phyloP scores from a whole-genome alignment of 2,329 filamentous ascomycete species.

The Rhynchosporium agropyri region DNA sequence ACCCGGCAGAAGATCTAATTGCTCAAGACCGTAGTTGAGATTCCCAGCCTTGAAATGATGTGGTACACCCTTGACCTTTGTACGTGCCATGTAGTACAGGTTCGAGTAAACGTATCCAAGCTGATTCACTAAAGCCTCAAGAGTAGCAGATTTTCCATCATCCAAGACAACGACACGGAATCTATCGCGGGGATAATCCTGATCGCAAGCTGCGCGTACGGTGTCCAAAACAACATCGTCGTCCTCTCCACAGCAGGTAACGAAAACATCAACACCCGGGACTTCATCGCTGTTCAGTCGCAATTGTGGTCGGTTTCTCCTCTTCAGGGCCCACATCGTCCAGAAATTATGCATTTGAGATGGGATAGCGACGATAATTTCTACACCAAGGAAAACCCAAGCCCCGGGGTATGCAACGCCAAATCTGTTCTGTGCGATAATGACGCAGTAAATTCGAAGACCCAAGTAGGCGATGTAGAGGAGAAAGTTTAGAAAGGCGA shows the following conservation, averaged over 20 bases:
- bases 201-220: slow-evolving; percentile 54
- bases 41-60: slow-evolving; percentile 63
- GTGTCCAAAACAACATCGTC: slow-evolving; percentile 60
- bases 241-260: slow-evolving; percentile 61
- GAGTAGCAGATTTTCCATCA: slow-evolving; percentile 52
- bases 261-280: slow-evolving; percentile 58
- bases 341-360: slow-evolving; percentile 27
- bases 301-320: slow-evolving; percentile 55
- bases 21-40: slow-evolving; percentile 48
- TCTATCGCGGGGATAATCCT: slow-evolving; percentile 56
- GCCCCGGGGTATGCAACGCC: slow-evolving; percentile 49
- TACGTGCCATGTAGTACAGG: slow-evolving; percentile 53
- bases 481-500: slow-evolving; percentile 10
- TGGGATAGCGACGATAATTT: slow-evolving; percentile 49
- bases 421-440: slow-evolving; percentile 50
- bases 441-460: slow-evolving; percentile 54
- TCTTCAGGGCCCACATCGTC: slow-evolving; percentile 43
- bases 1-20: slow-evolving; percentile 47
- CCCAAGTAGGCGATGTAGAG: slow-evolving; percentile 49
- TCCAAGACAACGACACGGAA: slow-evolving; percentile 60
- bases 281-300: slow-evolving; percentile 52
- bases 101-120: slow-evolving; percentile 50
- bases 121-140: slow-evolving; percentile 46
- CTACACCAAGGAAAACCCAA: slow-evolving; percentile 59
- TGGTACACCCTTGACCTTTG: slow-evolving; percentile 32